phyloP scores from a whole-genome alignment of 2,329 filamentous ascomycete genomes.

The Cytospora piceae region DNA sequence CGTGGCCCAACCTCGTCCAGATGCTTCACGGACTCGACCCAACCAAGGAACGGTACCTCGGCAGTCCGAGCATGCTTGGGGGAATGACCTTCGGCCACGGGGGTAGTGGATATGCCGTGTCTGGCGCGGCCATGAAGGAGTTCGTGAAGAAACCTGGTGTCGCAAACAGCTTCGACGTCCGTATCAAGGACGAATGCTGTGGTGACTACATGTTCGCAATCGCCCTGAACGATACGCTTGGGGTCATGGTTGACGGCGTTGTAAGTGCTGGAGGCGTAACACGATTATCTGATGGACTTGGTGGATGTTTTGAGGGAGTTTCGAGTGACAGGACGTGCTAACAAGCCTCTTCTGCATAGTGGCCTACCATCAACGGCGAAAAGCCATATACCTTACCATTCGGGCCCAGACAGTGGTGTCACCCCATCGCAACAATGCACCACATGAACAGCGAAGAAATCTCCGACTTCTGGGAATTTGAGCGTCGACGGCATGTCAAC shows the following conservation, averaged over 20 bases:
- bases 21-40: conserved; percentile 53
- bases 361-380: conserved; percentile 60
- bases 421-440: conserved; percentile 60
- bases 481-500: conserved; percentile 43
- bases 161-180: conserved; percentile 51
- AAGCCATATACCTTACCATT: conserved; percentile 56
- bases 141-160: conserved; percentile 49
- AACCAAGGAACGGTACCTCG: conserved; percentile 51
- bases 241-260: conserved; percentile 45
- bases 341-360: conserved; percentile 38
- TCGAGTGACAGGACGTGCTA: neutral
- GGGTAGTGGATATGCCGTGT: conserved; percentile 59
- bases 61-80: conserved; percentile 50
- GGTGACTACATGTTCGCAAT: conserved; percentile 56
- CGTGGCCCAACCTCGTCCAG: conserved; percentile 55
- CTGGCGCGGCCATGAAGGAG: conserved; percentile 53
- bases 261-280: conserved; percentile 39
- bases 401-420: conserved; percentile 55
- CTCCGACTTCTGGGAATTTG: conserved; percentile 55
- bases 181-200: conserved; percentile 49
- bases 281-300: neutral
- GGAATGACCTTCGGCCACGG: conserved; percentile 57
- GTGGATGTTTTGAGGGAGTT: neutral
- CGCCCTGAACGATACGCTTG: conserved; percentile 52
- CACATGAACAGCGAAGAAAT: conserved; percentile 56